phyloP scores from a whole-genome alignment of 352 stramenopile genomes.

The Aphanomyces cochlioides region DNA sequence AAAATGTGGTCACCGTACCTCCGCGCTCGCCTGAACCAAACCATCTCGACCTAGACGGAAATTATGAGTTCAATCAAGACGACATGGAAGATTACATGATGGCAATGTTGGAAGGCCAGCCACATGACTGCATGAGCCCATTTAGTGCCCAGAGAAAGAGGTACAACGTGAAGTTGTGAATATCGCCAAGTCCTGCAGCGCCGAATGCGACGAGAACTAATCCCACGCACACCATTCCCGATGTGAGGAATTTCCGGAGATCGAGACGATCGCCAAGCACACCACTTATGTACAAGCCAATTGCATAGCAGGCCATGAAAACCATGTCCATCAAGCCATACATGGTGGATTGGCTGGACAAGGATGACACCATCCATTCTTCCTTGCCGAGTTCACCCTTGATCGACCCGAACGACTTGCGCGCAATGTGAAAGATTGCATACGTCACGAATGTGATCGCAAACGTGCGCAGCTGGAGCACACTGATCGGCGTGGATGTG shows the following conservation, averaged over 20 bases:
- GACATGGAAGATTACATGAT: constrained; percentile 34
- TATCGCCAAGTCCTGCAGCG: constrained; percentile 28
- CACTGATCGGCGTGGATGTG: background rate
- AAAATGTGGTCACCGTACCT: constrained; percentile 1
- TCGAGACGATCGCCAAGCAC: constrained; percentile 34
- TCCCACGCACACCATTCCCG: constrained; percentile 30
- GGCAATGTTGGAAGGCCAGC: constrained; percentile 35
- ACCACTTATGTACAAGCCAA: constrained; percentile 34
- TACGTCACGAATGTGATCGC: constrained; percentile 22
- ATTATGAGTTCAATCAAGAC: background rate
- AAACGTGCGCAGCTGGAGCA: constrained; percentile 18
- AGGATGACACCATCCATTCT: constrained; percentile 19
- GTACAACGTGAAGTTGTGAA: constrained; percentile 36
- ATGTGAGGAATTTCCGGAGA: constrained; percentile 33
- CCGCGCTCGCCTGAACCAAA: constrained; percentile 33
- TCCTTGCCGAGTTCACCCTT: constrained; percentile 22
- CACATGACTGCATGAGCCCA: constrained; percentile 34
- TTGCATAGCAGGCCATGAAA: constrained; percentile 34
- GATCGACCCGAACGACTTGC: constrained; percentile 30
- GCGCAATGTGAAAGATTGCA: constrained; percentile 23
- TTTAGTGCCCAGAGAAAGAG: constrained; percentile 31
- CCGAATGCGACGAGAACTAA: constrained; percentile 31
- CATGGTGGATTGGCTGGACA: constrained; percentile 29
- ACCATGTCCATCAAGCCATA: constrained; percentile 35
- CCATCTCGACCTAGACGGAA: constrained; percentile 26